phyloP scores from a whole-genome alignment of 108 stramenopile species.

The Tribonema minus region DNA sequence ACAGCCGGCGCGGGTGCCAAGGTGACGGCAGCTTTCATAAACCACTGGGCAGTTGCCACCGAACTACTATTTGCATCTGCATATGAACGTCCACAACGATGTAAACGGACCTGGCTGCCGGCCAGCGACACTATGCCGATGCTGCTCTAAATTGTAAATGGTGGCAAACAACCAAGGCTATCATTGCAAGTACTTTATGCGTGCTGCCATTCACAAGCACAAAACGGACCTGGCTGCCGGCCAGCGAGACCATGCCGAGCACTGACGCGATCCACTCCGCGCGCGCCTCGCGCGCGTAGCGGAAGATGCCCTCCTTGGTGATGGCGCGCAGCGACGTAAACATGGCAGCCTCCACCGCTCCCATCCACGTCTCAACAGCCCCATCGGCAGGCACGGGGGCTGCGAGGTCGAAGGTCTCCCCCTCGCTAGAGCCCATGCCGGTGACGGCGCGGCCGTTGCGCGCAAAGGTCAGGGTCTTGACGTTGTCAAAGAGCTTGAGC shows the following conservation, averaged over 20 bases:
- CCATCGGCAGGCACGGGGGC: constrained; percentile 56
- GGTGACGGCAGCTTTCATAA: too few species aligned
- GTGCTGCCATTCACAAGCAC: too few species aligned
- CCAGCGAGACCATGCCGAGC: constrained; percentile 64
- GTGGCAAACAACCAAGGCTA: too few species aligned
- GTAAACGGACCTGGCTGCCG: constrained; percentile 60
- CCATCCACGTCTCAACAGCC: constrained; percentile 70
- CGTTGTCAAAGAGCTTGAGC: constrained; percentile 70
- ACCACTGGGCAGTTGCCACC: too few species aligned
- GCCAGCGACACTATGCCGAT: constrained; percentile 66
- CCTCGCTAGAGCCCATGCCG: constrained; percentile 60
- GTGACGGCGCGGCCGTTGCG: constrained; percentile 51
- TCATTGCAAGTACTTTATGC: too few species aligned
- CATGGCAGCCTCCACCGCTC: constrained; percentile 60
- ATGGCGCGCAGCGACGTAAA: constrained; percentile 50
- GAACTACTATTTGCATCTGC: too few species aligned
- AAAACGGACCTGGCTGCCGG: constrained; percentile 61
- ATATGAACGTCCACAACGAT: too few species aligned
- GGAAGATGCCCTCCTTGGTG: constrained; percentile 63
- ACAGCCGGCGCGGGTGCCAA: too few species aligned
- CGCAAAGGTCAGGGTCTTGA: constrained; percentile 58
- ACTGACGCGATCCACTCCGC: constrained; percentile 55
- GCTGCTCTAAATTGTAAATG: too few species aligned
- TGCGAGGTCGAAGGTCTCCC: constrained; percentile 55
- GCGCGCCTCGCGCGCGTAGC: constrained; percentile 60